Conservation (phyloP, 768 basidiomycete genomes). For the Gloeostereum incarnatum region DNA sequence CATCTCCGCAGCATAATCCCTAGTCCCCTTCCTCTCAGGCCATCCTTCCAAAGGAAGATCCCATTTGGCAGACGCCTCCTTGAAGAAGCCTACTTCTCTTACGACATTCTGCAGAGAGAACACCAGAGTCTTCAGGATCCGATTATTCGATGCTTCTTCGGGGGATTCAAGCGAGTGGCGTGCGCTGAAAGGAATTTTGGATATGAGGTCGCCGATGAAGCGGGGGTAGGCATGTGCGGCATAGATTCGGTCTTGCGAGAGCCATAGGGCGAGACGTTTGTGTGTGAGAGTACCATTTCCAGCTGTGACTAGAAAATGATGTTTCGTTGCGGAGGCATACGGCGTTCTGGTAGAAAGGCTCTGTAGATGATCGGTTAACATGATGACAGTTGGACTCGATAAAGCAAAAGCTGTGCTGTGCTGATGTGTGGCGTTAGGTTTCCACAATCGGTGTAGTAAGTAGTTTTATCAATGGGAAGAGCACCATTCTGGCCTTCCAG, state of each 20-base stretch:
- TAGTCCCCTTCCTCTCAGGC: conserved; percentile 50
- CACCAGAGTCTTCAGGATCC: conserved; percentile 37
- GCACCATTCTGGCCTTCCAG: no score
- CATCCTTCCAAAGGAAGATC: conserved; percentile 37
- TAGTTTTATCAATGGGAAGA: no score
- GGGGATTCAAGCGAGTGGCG: conserved; percentile 19
- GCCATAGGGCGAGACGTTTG: conserved; percentile 46
- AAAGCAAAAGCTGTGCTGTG: no score
- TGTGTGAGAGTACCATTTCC: conserved; percentile 40
- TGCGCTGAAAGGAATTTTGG: conserved; percentile 43
- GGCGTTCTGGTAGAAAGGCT: conserved; percentile 22
- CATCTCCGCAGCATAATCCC: conserved; percentile 70
- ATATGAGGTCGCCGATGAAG: conserved; percentile 59
- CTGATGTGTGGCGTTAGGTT: no score
- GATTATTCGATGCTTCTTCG: conserved; percentile 25
- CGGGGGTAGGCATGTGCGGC: conserved; percentile 67
- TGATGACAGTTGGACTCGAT: no score
- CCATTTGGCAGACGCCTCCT: conserved; percentile 32
- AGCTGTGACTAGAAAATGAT: conserved; percentile 52
- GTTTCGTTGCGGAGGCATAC: conserved; percentile 40
- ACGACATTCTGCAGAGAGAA: conserved; percentile 50
- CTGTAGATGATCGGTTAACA: conserved; percentile 25
- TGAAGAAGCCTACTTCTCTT: conserved; percentile 46
- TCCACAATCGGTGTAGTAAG: no score
- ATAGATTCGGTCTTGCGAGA: conserved; percentile 68